These are phyloP conservation scores for Laburnicola sp. DNA, from an alignment of 2,329 filamentous ascomycete species.

Conservation along the genomic window DNA sequence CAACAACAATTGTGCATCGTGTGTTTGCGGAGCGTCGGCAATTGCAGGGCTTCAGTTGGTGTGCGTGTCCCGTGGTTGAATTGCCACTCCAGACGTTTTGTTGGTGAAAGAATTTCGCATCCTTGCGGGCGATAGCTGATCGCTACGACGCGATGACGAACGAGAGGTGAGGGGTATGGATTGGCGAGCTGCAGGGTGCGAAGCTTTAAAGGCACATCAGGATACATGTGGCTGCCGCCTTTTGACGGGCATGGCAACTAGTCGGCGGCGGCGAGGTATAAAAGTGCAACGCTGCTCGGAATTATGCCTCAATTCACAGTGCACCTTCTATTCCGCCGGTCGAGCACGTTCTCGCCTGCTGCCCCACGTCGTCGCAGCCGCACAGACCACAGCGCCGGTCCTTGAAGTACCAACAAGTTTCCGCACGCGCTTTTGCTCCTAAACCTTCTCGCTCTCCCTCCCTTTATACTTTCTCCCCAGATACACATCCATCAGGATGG, in stretches of 20 bases:
- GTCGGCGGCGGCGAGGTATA: neutral
- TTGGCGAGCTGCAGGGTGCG: constrained; percentile 16
- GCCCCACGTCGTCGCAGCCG: constrained; percentile 15
- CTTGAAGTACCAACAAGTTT: constrained; percentile 2
- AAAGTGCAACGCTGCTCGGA: neutral
- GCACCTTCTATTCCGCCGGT: neutral
- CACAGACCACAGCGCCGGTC: constrained; percentile 8
- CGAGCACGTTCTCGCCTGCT: constrained; percentile 18
- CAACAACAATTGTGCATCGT: constrained; percentile 39
- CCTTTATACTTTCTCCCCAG: constrained; percentile 9
- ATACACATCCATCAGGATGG: constrained; percentile 60
- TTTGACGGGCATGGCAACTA: neutral
- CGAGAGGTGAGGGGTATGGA: constrained; percentile 11
- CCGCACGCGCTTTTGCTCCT: constrained; percentile 8
- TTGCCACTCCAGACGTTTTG: constrained; percentile 3
- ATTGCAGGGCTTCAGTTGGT: neutral
- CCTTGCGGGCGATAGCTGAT: constrained; percentile 5
- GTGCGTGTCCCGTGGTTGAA: neutral
- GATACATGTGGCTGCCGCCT: neutral
- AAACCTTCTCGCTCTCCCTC: constrained; percentile 5
- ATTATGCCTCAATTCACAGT: neutral
- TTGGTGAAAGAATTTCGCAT: constrained; percentile 4
- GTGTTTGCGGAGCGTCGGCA: constrained; percentile 3
- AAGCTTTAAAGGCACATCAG: constrained; percentile 4
- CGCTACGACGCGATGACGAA: constrained; percentile 2